Evolutionary conservation across 495 filamentous ascomycete species (phyloP).

Genomic region (Saxispiralis lemnorum): DNA sequence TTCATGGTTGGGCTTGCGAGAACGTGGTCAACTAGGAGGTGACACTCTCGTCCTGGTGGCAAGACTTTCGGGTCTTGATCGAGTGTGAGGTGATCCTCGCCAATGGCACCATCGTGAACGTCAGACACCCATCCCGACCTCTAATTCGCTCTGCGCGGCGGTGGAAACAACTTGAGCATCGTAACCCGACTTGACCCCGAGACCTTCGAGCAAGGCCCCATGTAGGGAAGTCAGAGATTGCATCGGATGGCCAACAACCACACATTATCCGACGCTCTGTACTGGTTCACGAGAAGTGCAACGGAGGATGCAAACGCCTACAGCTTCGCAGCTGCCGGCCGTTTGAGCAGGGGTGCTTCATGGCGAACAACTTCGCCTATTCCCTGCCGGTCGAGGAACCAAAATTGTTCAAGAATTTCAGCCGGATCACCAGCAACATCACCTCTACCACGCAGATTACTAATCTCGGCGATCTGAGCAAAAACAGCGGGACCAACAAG

Average conservation of each 20-base stretch:
- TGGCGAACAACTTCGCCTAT: background rate
- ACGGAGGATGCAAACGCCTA: background rate
- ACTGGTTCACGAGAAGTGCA: background rate
- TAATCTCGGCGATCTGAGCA: background rate
- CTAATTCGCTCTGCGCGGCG: conserved; percentile 27
- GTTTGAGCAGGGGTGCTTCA: background rate
- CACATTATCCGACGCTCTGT: conserved; percentile 7
- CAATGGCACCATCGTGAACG: conserved; percentile 15
- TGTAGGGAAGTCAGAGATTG: conserved; percentile 18
- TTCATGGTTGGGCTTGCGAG: conserved; percentile 7
- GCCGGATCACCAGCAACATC: background rate
- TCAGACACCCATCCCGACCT: conserved; percentile 22
- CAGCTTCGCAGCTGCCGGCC: background rate
- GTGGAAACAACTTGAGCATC: conserved; percentile 29
- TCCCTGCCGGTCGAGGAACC: background rate
- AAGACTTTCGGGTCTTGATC: no score
- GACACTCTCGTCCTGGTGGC: no score
- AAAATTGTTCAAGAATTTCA: background rate
- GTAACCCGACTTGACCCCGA: conserved; percentile 20
- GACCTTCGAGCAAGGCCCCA: conserved; percentile 11
- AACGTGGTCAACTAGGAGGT: conserved; percentile 20
- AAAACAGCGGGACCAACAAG: background rate
- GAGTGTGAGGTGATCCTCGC: conserved; percentile 21
- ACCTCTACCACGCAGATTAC: background rate
- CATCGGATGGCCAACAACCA: background rate